Base-by-base conservation (phyloP, 345 rosid species). In the Aurinia saxatilis region DNA sequence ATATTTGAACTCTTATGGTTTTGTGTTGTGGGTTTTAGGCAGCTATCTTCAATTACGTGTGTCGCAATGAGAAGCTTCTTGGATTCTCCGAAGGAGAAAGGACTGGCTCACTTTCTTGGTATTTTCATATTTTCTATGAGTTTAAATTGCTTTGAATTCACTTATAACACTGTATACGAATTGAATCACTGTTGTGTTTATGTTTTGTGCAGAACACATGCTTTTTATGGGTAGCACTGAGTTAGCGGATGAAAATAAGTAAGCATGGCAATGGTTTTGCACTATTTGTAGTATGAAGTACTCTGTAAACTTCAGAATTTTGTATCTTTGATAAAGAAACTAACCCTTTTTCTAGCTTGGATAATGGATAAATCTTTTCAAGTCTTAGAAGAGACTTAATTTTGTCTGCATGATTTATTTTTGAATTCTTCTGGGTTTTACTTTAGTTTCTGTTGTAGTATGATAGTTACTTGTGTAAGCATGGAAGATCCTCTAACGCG, bases 61-160 rank as follows among this genome's bases (percentile, higher is more conserved):
- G 97, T 93, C 15, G 88, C 85, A 50, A 81, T 90, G 81, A 97
- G 97, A 14, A 93, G 97, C 86, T 90, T 93, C 79, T 81, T 79
- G 70, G 99, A 93, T 62, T 97, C 99, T 66, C 63, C 71, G 7
- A 95, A 90, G 75, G 96, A 91, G n/a, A 96, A 90, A 79, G 99
- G 99, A 23, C 80, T 93, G 4, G 95, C 95, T 60, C 99, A 93
- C 77, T 93, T 93, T 82, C 82, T 93, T 81, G 97, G 97, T 93
- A 65, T 31, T 57, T 4, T 63, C 48, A 16, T 65, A 34, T 60
- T 44, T 21, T 21, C 42, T 21, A 10, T 50, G 60, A 25, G 41
- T 40, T 46, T 62, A 11, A 45, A 13, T 41, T 60, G 33, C 39
- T 21, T 30, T 70, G 18, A 40, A 10, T 44, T 11, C 23, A 19